phyloP scores from a whole-genome alignment of 108 stramenopile genomes.

The Cylindrotheca fusiformis region DNA sequence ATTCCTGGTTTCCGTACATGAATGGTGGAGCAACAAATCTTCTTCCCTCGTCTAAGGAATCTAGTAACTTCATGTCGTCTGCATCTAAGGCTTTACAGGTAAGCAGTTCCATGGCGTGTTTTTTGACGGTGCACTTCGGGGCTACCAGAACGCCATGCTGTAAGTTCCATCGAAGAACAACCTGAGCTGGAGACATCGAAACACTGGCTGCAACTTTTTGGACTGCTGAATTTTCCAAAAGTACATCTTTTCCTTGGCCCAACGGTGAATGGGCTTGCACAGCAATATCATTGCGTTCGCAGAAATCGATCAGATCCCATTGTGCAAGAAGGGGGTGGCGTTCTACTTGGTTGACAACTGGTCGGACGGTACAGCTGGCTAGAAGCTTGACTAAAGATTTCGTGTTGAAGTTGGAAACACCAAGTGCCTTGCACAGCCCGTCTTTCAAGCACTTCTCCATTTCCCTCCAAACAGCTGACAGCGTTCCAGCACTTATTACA shows the following conservation, averaged over 20 bases:
- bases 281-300: constrained; percentile 49
- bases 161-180: constrained; percentile 69
- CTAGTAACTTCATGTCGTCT: constrained; percentile 54
- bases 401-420: constrained; percentile 78
- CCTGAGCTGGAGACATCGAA: constrained; percentile 51
- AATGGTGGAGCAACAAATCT: constrained; percentile 80
- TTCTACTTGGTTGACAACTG: constrained; percentile 83
- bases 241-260: constrained; percentile 39
- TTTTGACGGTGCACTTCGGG: constrained; percentile 44
- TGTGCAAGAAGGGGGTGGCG: constrained; percentile 77
- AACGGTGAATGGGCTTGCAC: constrained; percentile 66
- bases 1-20: constrained; percentile 56
- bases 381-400: constrained; percentile 53
- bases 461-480: constrained; percentile 65
- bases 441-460: constrained; percentile 63
- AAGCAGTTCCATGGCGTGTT: constrained; percentile 40
- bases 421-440: constrained; percentile 48
- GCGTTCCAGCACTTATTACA: constrained; percentile 40
- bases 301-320: constrained; percentile 61
- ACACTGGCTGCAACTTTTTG: constrained; percentile 27
- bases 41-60: constrained; percentile 29
- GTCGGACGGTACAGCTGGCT: constrained; percentile 32
- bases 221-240: constrained; percentile 22
- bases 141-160: constrained; percentile 66
- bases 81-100: constrained; percentile 27